Percentiles rank a stretch among this genome's conserved stretches.
Conservation (phyloP, 2,329 filamentous ascomycete genomes). For the Dactylella cylindrospora region DNA sequence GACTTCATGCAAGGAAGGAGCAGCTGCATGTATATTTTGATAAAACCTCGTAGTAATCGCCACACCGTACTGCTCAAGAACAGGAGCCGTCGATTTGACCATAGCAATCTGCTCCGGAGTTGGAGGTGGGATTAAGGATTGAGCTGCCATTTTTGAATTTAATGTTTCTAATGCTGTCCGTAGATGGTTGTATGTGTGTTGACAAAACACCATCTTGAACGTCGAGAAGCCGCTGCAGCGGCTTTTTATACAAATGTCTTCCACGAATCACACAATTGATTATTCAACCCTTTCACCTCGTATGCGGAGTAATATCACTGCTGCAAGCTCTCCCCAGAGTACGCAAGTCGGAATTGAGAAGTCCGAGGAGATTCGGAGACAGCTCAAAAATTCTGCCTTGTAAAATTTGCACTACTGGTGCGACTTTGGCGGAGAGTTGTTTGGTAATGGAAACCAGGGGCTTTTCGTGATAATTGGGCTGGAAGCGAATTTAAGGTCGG, state of each 20-base stretch:
- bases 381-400: neutral
- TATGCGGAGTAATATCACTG: too few species aligned
- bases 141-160: conserved; percentile 6
- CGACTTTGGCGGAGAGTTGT: neutral
- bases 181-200: neutral
- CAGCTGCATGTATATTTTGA: conserved; percentile 64
- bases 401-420: neutral
- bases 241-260: neutral
- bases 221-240: neutral
- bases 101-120: conserved; percentile 66
- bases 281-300: neutral
- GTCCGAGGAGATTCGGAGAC: conserved; percentile 41
- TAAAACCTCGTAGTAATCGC: conserved; percentile 74
- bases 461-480: too few species aligned
- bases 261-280: neutral
- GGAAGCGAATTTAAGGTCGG: too few species aligned
- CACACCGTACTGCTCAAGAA: conserved; percentile 68
- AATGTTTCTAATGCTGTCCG: neutral
- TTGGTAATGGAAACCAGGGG: conserved; percentile 41
- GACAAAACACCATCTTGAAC: neutral
- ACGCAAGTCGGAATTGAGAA: conserved; percentile 3
- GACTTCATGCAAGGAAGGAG: conserved; percentile 67
- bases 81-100: conserved; percentile 75
- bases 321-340: too few species aligned
- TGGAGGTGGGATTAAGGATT: conserved; percentile 52